Evolutionary conservation across 2,329 filamentous ascomycete species (phyloP), one percentile per base, ranked within the genome.

Genomic region (Camillea tinctor): DNA sequence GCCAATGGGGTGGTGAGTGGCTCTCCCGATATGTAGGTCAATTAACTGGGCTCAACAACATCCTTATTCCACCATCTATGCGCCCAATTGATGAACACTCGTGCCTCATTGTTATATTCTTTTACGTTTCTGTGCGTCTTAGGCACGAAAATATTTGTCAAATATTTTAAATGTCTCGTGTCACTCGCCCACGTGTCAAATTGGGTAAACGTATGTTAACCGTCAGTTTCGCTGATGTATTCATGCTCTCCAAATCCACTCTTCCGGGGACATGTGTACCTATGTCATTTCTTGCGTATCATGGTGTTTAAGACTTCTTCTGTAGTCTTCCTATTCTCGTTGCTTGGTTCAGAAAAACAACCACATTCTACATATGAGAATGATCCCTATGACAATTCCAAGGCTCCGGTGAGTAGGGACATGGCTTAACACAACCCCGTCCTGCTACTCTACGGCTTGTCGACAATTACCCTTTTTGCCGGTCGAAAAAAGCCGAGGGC

Each of bases 61-160:
- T 56, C 54, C 59, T 63, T 60, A 65, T 65, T 60, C 62, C 65
- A 60, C 67, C 62, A 64, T 66, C 62, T 63, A 68, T 70, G 64
- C 64, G 65, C 55, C 67, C 66, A 68, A 69, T 69, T 64, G 67
- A 68, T 68, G 64, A 66, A 63, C 30, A 51, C 30, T 44, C 51
- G 13, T 60, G 50, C 60, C 40, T 54, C 60, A 60, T 67, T 64
- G 58, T 63, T 64, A 64, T 64, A 61, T 58, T 66, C 58, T 64
- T 58, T 51, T 44, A 54, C 55, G 36, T 55, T 64, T 65, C 58
- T 59, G 58, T 63, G 57, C 63, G 63, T 65, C 66, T 59, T 55
- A 56, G 51, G 53, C 54, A 57, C 60, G 63, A 63, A 66, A 66
- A 62, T 26, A 67, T 68, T 61, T 66, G 65, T 66, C 65, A 66